phyloP scores from a whole-genome alignment of 371 early-diverging fungal species.

The Lichtheimia ramosa region DNA sequence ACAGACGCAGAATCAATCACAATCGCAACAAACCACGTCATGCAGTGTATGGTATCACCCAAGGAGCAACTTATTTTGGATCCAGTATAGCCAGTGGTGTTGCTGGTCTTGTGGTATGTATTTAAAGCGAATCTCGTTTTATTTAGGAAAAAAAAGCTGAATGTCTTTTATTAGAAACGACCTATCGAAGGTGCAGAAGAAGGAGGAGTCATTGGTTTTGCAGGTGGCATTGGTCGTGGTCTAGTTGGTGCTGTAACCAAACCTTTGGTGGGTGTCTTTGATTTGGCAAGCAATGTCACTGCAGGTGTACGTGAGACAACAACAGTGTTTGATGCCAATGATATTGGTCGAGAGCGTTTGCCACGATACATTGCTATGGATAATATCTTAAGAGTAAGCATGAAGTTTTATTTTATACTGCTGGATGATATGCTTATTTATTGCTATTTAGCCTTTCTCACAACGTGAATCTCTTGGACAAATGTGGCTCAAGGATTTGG shows the following conservation, averaged over 20 bases:
- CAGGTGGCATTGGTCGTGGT: constrained; percentile 86
- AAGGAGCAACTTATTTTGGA: constrained; percentile 78
- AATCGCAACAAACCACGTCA: constrained; percentile 83
- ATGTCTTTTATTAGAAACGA: constrained; percentile 42
- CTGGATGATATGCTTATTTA: neutral
- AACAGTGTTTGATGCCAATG: constrained; percentile 84
- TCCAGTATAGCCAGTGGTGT: constrained; percentile 78
- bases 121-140: neutral
- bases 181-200: constrained; percentile 85
- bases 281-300: constrained; percentile 78
- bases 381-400: constrained; percentile 66
- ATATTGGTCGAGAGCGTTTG: constrained; percentile 72
- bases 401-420: neutral
- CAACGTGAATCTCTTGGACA: constrained; percentile 89
- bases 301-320: constrained; percentile 95
- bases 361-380: constrained; percentile 89
- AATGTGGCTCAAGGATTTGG: constrained; percentile 83
- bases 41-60: constrained; percentile 78
- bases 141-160: neutral
- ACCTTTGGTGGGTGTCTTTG: constrained; percentile 86
- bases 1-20: constrained; percentile 64
- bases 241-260: constrained; percentile 87
- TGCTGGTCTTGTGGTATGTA: constrained; percentile 73
- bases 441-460: constrained; percentile 61
- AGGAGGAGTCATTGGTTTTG: constrained; percentile 84